Percentiles rank a stretch among this genome's conserved stretches.
Evolutionary conservation across 2,329 filamentous ascomycete genomes (phyloP).

Genomic region (Cercospora zeina): DNA sequence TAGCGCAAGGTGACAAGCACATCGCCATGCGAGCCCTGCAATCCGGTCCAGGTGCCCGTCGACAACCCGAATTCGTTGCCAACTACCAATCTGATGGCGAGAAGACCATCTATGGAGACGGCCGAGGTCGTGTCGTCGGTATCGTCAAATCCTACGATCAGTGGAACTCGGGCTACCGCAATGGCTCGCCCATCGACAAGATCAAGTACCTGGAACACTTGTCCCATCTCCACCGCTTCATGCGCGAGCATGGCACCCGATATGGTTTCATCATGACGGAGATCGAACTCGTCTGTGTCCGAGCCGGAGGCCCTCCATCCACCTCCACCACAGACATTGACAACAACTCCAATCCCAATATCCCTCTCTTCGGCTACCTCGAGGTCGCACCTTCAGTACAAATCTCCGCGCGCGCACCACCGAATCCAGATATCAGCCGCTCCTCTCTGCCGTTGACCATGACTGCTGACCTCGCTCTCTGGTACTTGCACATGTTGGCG

Average conservation of each 20-base stretch:
- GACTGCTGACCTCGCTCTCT: constrained; percentile 72
- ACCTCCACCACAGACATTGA: constrained; percentile 16
- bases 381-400: constrained; percentile 66
- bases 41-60: constrained; percentile 45
- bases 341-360: constrained; percentile 42
- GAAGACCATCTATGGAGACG: constrained; percentile 51
- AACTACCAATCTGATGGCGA: constrained; percentile 58
- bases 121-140: constrained; percentile 67
- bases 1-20: constrained; percentile 72
- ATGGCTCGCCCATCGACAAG: constrained; percentile 77
- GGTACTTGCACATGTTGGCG: constrained; percentile 74
- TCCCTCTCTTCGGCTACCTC: constrained; percentile 84
- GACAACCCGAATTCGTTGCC: constrained; percentile 66
- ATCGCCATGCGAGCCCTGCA: constrained; percentile 49
- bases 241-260: constrained; percentile 89
- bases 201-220: constrained; percentile 88
- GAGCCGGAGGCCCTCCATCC: constrained; percentile 61
- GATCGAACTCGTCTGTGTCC: constrained; percentile 88
- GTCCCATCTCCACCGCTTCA: constrained; percentile 80
- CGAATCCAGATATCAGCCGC: background rate
- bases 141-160: constrained; percentile 90
- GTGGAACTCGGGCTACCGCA: constrained; percentile 94
- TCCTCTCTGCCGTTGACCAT: constrained; percentile 47
- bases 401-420: constrained; percentile 42
- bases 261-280: constrained; percentile 97